Evolutionary conservation across 2,329 filamentous ascomycete species (phyloP), one percentile per base, ranked within the genome.

Genomic region (Hirsutella thompsonii): DNA sequence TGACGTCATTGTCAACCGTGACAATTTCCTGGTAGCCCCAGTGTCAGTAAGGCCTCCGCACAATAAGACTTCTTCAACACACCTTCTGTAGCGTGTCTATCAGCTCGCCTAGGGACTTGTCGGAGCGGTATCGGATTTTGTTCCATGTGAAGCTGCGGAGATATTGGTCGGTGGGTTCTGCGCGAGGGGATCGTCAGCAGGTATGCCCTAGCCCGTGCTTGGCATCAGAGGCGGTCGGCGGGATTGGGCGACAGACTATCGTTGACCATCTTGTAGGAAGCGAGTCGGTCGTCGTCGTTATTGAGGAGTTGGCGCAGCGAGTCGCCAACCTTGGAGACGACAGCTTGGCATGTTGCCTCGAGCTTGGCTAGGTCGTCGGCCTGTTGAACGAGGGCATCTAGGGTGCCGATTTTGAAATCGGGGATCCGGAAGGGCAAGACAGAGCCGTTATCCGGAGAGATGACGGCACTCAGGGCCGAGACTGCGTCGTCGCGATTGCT

Each of bases 81-180:
- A 86, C 86, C 77, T 94, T 95, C 58, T 94, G 87, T 44, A 98
- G 67, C 33, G 80, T 81, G 59, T 88, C 83, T 52, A 95, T 82
- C 44, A 96, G 71, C 57, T 96, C 90, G 42, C 79, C 74, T 46
- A 98, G 75, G 39, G 90, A 77, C 60, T 90, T 93, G 62, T 98
- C 92, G 47, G 85, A 82, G 54, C 92, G 81, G 63, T 96, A 98
- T 60, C 94, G 92, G 64, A 94, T 86, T 64, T 92, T 95, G 68
- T 96, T 96, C 92, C 92, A 98, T 49, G 78, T 75, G 63, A 96
- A 98, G 42, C 75, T 81, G 56, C 81, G 78, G 36, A 98, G 69
- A 59, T 96, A 98, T 59, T 90, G 83, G 53, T 95, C 90, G 45
- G 90, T 88, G n/a, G 92, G 89, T 62, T 94, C 90, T 96, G 59